These are phyloP conservation scores for Trifolium repens DNA, from an alignment of 306 rosid species.

Conservation along the genomic window DNA sequence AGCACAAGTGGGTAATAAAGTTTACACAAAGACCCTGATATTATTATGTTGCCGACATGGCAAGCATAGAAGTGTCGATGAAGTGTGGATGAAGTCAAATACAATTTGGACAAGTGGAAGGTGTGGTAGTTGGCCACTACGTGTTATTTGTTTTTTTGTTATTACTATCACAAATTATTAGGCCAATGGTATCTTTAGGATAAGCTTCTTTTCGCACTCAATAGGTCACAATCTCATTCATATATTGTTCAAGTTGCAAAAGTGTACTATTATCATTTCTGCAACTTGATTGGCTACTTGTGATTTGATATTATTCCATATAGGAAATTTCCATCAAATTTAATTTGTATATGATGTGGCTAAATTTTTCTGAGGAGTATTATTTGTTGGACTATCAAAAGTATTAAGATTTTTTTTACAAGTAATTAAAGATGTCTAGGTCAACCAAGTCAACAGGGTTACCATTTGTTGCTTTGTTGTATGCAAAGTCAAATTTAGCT, in stretches of 20 bases:
- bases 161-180: background rate
- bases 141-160: constrained; percentile 18
- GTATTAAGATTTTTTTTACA: background rate
- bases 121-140: constrained; percentile 43
- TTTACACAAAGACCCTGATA: constrained; percentile 30
- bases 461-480: background rate
- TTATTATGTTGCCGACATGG: constrained; percentile 74
- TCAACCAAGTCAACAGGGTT: constrained; percentile 54
- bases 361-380: background rate
- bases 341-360: background rate
- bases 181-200: constrained; percentile 12
- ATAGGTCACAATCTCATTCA: constrained; percentile 21
- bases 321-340: background rate
- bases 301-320: background rate
- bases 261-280: constrained; percentile 11
- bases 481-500: constrained; percentile 3
- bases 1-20: background rate
- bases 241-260: constrained; percentile 22
- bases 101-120: constrained; percentile 50
- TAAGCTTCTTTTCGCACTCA: constrained; percentile 15
- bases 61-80: constrained; percentile 44
- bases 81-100: constrained; percentile 31
- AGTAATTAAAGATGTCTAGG: constrained; percentile 27
- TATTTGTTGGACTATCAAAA: background rate
- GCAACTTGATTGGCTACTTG: background rate